phyloP scores from a whole-genome alignment of 2,329 filamentous ascomycete genomes.

The Aspergillus transmontanensis region DNA sequence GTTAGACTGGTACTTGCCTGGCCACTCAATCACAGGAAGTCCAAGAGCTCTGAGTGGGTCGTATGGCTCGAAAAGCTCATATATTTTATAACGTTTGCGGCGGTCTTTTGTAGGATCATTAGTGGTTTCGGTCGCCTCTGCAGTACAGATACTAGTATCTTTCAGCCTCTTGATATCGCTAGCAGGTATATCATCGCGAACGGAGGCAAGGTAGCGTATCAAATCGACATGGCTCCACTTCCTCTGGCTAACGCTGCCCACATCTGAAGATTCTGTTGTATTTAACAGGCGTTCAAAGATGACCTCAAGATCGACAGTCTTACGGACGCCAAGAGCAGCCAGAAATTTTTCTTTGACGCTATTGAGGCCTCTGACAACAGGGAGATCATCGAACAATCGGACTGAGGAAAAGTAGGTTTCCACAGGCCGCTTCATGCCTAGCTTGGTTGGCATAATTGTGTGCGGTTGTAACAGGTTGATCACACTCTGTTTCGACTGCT shows the following conservation, averaged over 20 bases:
- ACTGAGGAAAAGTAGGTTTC: conserved; percentile 95
- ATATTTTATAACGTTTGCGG: conserved; percentile 67
- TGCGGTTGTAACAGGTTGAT: conserved; percentile 65
- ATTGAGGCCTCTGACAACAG: conserved; percentile 73
- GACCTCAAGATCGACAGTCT: conserved; percentile 91
- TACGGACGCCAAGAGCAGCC: conserved; percentile 79
- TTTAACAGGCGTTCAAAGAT: conserved; percentile 86
- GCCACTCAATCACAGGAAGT: conserved; percentile 81
- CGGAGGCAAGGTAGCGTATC: conserved; percentile 90
- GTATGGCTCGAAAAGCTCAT: conserved; percentile 80
- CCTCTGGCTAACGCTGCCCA: conserved; percentile 49
- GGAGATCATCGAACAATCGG: conserved; percentile 90
- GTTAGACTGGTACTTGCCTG: conserved; percentile 66
- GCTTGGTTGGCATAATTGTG: conserved; percentile 83
- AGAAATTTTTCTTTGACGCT: conserved; percentile 91
- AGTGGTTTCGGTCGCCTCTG: conserved; percentile 56
- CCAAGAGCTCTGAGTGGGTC: conserved; percentile 68
- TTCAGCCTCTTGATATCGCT: conserved; percentile 79
- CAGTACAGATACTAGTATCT: conserved; percentile 78
- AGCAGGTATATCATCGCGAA: conserved; percentile 81
- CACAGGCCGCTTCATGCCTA: conserved; percentile 80
- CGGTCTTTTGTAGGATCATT: conserved; percentile 57
- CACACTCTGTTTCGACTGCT: conserved; percentile 66
- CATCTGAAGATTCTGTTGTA: conserved; percentile 50
- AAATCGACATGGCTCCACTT: conserved; percentile 93